Percentiles rank a stretch among this genome's conserved stretches.
phyloP scores from a whole-genome alignment of 2,329 filamentous ascomycete genomes.

The Xylariaceae sp. region DNA sequence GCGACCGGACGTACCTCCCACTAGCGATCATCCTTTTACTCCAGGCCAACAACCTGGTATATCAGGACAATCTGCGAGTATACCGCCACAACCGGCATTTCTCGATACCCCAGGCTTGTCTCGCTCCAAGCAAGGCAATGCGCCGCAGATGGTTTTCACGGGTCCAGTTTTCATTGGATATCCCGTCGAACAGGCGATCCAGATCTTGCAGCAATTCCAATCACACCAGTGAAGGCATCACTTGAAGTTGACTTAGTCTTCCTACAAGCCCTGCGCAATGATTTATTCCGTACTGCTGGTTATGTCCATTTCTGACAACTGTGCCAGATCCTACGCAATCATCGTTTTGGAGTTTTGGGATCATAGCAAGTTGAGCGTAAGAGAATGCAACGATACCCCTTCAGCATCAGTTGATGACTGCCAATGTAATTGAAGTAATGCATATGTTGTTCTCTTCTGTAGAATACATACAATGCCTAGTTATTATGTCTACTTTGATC shows the following conservation, averaged over 20 bases:
- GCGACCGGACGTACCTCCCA: conserved; percentile 13
- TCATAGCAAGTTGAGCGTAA: no score
- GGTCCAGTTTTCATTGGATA: conserved; percentile 95
- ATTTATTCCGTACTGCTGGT: no score
- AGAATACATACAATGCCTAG: no score
- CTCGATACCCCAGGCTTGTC: conserved; percentile 38
- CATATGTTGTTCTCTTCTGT: neutral
- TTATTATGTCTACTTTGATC: no score
- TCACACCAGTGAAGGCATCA: conserved; percentile 17
- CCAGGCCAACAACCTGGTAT: conserved; percentile 17
- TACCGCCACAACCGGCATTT: conserved; percentile 45
- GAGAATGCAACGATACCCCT: no score
- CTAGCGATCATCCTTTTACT: conserved; percentile 15
- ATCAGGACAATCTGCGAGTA: conserved; percentile 18
- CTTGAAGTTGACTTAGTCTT: no score
- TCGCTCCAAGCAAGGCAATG: conserved; percentile 27
- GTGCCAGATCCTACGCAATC: no score
- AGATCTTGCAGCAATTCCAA: conserved; percentile 63
- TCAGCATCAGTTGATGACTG: no score
- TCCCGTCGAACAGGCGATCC: conserved; percentile 74
- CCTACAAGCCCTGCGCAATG: no score
- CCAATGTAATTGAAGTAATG: neutral
- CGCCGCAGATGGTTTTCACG: conserved; percentile 77
- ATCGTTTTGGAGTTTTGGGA: no score
- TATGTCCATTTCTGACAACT: no score